Base-by-base conservation (phyloP, 2,329 filamentous ascomycete species). In the Fusarium tjaetaba region DNA sequence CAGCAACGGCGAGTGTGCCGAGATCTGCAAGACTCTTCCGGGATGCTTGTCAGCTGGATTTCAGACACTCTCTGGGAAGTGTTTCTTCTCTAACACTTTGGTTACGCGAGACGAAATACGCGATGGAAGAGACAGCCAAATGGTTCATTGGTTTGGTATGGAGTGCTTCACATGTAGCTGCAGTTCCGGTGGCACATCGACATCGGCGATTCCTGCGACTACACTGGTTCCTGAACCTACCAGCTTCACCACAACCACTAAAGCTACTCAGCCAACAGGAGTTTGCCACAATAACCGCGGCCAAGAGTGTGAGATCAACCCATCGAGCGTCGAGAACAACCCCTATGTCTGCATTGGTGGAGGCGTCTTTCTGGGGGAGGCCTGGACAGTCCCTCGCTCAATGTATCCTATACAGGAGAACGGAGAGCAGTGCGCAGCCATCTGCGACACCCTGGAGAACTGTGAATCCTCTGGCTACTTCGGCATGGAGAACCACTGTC, bases 391-490 rank as follows among this genome's bases (percentile, higher is more conserved):
- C 7, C 30, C 28, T 11, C 68, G 68, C 2, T 49, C 53, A 11
- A 38, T 36, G 22, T 71, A 65, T 8, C 68, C 68, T 2, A 13
- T 48, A 4, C 66, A 71, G 20, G 55, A 71, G n/a, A 63, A 32
- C 2, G 26, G 14, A 3, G 42, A 66, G 15, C 66, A 70, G 36
- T 71, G 68, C 11, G 55, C 55, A 4, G 68, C 66, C 24, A 71
- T 71, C 16, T 71, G 68, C 20, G 26, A 70, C 15, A 57, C 45
- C 1, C 56, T 71, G 0, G 28, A 41, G 8, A 41, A 38, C 16
- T 71, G 68, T 26, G 45, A 66, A n/a, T 57, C 68, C 6, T 55
- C 56, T 14, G 61, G 38, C 3, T 71, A 49, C 30, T 70, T 45
- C 15, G 4, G 11, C 5, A 26, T 30, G 20, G 61, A 66, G n/a